Conservation (phyloP, 768 basidiomycete genomes). For the Tubosaeta sp. region DNA sequence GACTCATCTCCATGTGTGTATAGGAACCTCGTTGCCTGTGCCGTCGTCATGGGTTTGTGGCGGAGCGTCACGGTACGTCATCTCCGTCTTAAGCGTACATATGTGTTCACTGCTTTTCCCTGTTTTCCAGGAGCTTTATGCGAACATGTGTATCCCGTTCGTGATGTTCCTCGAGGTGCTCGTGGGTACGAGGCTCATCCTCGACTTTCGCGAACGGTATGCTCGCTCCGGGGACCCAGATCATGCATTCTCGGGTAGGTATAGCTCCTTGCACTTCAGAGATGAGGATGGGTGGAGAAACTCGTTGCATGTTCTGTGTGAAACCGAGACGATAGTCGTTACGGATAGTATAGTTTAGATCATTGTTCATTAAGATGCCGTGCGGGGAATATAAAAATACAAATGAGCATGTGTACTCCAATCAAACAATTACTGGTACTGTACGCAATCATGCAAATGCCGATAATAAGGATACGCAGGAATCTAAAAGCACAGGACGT, state of each 20-base stretch:
- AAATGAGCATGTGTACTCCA: constrained; percentile 3
- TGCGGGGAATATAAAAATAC: constrained; percentile 17
- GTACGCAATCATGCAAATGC: constrained; percentile 11
- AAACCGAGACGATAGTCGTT: constrained; percentile 18
- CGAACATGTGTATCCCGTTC: constrained; percentile 20
- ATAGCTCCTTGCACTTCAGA: constrained; percentile 16
- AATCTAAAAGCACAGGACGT: constrained; percentile 3
- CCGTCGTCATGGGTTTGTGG: constrained; percentile 27
- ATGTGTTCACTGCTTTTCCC: no score
- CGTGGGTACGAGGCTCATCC: constrained; percentile 29
- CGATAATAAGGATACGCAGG: constrained; percentile 7
- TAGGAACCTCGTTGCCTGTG: constrained; percentile 25
- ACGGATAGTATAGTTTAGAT: constrained; percentile 4
- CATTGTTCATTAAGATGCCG: constrained; percentile 7
- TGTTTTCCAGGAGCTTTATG: constrained; percentile 12
- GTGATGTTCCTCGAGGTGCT: constrained; percentile 30
- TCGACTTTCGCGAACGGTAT: constrained; percentile 30
- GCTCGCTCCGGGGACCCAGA: constrained; percentile 9
- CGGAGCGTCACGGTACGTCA: constrained; percentile 19
- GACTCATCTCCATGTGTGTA: background rate
- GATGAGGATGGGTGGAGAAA: constrained; percentile 4
- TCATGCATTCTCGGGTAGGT: constrained; percentile 1
- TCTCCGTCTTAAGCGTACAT: background rate
- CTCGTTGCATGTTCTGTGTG: constrained; percentile 1
- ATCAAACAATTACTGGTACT: background rate